Evolutionary conservation across 805 yeast genomes (phyloP).

Genomic region (Saturnispora dispora): DNA sequence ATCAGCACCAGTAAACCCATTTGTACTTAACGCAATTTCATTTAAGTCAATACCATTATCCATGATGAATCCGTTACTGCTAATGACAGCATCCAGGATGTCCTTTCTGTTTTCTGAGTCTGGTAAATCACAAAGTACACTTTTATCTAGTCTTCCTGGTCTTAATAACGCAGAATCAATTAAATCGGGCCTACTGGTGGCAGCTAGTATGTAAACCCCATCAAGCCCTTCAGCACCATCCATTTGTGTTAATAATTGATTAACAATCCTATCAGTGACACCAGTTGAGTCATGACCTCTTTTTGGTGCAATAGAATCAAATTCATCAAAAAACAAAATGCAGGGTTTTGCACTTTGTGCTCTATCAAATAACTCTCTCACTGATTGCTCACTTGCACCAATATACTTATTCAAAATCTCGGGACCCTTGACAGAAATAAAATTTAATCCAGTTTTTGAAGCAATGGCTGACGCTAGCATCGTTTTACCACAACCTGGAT

Average conservation of each 20-base stretch:
- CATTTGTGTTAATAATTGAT: constrained; percentile 95
- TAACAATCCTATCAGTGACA: constrained; percentile 94
- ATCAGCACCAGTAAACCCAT: constrained; percentile 91
- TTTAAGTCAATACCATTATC: constrained; percentile 42
- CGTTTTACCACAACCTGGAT: constrained; percentile 97
- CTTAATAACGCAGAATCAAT: constrained; percentile 90
- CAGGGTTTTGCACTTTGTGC: constrained; percentile 96
- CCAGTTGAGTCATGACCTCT: constrained; percentile 98
- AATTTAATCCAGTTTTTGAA: constrained; percentile 86
- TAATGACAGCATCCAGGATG: constrained; percentile 52
- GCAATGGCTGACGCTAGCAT: constrained; percentile 89
- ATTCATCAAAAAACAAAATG: constrained; percentile 86
- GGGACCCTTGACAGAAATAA: constrained; percentile 91
- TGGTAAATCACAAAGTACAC: constrained; percentile 87
- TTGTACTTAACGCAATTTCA: constrained; percentile 48
- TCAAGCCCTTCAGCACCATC: constrained; percentile 98
- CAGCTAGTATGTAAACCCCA: constrained; percentile 94
- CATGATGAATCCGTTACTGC: constrained; percentile 48
- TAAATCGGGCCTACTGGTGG: constrained; percentile 91
- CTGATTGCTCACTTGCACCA: constrained; percentile 95
- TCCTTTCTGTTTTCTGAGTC: constrained; percentile 58
- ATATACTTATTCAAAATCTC: constrained; percentile 91
- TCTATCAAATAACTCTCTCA: constrained; percentile 84
- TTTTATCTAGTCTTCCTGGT: constrained; percentile 93
- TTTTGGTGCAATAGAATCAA: constrained; percentile 95